A percentile compares a stretch with the other conserved stretches of the same genome.
Conservation (phyloP, 2,329 filamentous ascomycete species). For the Alternaria gaisen region DNA sequence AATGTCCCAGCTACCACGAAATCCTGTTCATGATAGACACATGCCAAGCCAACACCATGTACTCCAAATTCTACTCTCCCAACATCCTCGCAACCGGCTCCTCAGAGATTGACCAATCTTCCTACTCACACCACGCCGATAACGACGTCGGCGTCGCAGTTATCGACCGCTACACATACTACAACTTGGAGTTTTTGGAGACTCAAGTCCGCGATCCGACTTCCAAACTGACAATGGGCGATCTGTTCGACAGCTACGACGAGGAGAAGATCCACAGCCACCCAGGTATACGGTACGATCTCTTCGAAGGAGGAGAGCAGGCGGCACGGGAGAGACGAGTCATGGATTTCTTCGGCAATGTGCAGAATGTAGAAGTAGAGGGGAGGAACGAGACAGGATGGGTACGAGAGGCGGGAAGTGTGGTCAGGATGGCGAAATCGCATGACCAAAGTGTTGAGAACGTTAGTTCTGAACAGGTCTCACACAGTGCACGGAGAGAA, state of each 20-base stretch:
- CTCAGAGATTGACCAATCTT: conserved; percentile 93
- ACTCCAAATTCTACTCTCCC: conserved; percentile 95
- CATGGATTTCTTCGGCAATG: conserved; percentile 98
- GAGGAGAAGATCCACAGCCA: conserved; percentile 93
- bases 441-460: conserved; percentile 44
- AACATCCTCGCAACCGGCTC: conserved; percentile 99
- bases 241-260: conserved; percentile 96
- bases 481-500: conserved; percentile 35
- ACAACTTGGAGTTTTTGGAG: conserved; percentile 96
- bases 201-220: conserved; percentile 84
- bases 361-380: conserved; percentile 94
- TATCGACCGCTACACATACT: conserved; percentile 98
- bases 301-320: conserved; percentile 86
- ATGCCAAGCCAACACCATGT: conserved; percentile 99
- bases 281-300: conserved; percentile 90
- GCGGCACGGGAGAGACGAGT: conserved; percentile 81
- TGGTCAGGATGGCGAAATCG: conserved; percentile 61
- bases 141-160: conserved; percentile 98
- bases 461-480: conserved; percentile 29
- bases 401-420: conserved; percentile 78
- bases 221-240: conserved; percentile 88
- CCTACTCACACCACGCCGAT: conserved; percentile 97
- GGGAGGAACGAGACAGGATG: conserved; percentile 56
- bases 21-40: conserved; percentile 99
- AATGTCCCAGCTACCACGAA: conserved; percentile 79